Conservation (phyloP, 2,329 filamentous ascomycete species). For the Xylaria sp. region DNA sequence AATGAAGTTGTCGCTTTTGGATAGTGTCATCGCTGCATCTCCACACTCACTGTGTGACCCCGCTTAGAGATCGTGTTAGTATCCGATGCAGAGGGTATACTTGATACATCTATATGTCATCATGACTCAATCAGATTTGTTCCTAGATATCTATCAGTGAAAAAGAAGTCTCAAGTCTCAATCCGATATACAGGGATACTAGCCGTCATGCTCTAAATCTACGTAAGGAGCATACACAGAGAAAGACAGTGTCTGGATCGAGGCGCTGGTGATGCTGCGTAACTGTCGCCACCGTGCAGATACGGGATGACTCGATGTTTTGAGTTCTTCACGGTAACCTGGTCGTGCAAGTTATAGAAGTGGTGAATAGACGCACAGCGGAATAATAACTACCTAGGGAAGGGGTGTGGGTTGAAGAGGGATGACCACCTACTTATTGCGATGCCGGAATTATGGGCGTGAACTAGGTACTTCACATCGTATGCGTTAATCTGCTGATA, state of each 20-base stretch:
- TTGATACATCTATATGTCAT: background rate
- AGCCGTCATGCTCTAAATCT: background rate
- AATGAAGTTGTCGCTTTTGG: background rate
- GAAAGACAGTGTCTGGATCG: background rate
- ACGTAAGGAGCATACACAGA: background rate
- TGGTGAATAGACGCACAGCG: conserved; percentile 2
- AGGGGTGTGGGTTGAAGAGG: conserved; percentile 1
- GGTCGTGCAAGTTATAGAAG: background rate
- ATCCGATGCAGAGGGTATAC: background rate
- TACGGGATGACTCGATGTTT: background rate
- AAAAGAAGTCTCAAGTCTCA: background rate
- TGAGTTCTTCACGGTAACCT: background rate
- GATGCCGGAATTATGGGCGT: conserved; percentile 18
- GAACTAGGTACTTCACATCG: background rate
- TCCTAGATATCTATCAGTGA: background rate
- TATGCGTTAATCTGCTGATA: conserved; percentile 27
- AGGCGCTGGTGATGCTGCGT: background rate
- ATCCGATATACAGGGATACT: background rate
- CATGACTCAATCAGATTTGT: conserved; percentile 10
- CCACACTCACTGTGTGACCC: conserved; percentile 13
- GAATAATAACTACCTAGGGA: conserved; percentile 3
- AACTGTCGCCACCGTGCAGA: conserved; percentile 14
- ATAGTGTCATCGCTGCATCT: background rate
- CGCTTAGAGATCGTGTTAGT: background rate
- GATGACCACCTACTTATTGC: conserved; percentile 12